Conservation (phyloP, 129 eudicot genomes). For the Dittrichia graveolens region DNA sequence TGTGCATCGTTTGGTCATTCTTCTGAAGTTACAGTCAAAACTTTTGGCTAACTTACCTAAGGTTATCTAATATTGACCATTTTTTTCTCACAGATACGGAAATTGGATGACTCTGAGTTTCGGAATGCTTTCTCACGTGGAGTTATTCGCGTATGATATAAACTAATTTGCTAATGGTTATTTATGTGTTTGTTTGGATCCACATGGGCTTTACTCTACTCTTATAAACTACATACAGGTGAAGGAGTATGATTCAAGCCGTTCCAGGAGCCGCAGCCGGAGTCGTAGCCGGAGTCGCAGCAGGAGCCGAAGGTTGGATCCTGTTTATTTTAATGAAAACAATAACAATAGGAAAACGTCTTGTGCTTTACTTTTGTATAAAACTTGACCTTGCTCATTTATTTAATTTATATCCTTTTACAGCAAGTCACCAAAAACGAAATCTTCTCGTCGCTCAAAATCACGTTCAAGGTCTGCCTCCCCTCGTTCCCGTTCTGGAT, state of each 20-base stretch:
- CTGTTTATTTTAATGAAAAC: background rate
- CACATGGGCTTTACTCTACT: background rate
- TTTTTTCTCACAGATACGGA: conserved; percentile 58
- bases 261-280: conserved; percentile 80
- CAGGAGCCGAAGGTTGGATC: conserved; percentile 62
- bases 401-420: background rate
- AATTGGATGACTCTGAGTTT: conserved; percentile 89
- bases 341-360: background rate
- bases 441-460: conserved; percentile 79
- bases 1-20: background rate
- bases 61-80: background rate
- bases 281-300: conserved; percentile 52
- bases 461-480: conserved; percentile 78
- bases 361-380: background rate
- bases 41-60: background rate
- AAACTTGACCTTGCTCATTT: background rate
- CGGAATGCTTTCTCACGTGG: conserved; percentile 78
- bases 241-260: conserved; percentile 83
- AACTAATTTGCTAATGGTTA: background rate
- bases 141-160: conserved; percentile 65
- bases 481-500: conserved; percentile 68
- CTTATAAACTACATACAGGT: conserved; percentile 46
- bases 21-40: background rate
- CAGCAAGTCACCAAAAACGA: conserved; percentile 87
- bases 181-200: background rate